Conservation (phyloP, 768 basidiomycete genomes). For the Macrocybe gigantea region DNA sequence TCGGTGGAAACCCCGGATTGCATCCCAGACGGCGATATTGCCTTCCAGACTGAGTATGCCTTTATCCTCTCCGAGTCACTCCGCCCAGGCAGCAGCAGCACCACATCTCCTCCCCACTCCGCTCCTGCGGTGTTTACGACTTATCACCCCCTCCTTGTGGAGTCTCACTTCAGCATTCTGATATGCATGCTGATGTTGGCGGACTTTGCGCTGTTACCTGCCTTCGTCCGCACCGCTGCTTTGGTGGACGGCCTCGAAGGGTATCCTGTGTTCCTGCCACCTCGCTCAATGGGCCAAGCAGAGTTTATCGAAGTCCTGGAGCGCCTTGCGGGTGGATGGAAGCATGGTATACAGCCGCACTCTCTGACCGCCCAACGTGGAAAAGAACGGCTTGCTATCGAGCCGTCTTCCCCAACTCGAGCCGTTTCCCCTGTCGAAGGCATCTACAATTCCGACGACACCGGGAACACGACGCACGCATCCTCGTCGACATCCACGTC, state of each 20-base stretch:
- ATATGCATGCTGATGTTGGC: conserved; percentile 74
- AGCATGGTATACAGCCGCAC: conserved; percentile 54
- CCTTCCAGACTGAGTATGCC: conserved; percentile 56
- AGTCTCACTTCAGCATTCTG: conserved; percentile 78
- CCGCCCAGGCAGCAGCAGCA: conserved; percentile 48
- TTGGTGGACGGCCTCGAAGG: conserved; percentile 82
- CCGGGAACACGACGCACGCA: conserved; percentile 8
- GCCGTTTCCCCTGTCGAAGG: conserved; percentile 22
- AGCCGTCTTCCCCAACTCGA: conserved; percentile 22
- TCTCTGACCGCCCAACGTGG: conserved; percentile 32
- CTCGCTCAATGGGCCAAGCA: conserved; percentile 85
- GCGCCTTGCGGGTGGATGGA: conserved; percentile 75
- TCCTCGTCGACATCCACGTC: conserved; percentile 12
- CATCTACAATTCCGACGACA: conserved; percentile 7
- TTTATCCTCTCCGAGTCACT: conserved; percentile 63
- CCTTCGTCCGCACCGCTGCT: conserved; percentile 60
- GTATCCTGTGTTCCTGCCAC: conserved; percentile 83
- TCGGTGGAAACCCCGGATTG: conserved; percentile 46
- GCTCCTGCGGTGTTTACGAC: conserved; percentile 71
- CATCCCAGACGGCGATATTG: conserved; percentile 36
- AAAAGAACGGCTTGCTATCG: conserved; percentile 40
- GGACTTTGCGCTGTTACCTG: conserved; percentile 60
- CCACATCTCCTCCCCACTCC: conserved; percentile 29
- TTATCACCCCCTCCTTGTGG: conserved; percentile 86
- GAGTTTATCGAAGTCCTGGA: conserved; percentile 86